Percentiles rank a stretch among this genome's conserved stretches.
phyloP scores from a whole-genome alignment of 2,329 filamentous ascomycete species.

The Calonectria pseudoreteaudii region DNA sequence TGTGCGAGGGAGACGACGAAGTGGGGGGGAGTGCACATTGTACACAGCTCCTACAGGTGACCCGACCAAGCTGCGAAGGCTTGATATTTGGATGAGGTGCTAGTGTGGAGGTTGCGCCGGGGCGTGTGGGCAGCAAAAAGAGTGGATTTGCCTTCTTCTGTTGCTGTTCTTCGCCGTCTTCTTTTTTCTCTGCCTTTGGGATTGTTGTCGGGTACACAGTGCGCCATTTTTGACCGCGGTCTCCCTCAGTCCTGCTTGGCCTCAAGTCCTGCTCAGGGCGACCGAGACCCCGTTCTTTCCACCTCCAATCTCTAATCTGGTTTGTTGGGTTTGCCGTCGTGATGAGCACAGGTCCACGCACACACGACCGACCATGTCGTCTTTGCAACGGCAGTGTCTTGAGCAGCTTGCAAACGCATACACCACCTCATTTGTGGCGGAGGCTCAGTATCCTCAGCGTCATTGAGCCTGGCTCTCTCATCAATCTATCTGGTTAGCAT shows the following conservation, averaged over 20 bases:
- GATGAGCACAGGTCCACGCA: not conserved
- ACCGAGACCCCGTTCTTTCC: constrained; percentile 22
- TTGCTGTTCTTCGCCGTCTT: constrained; percentile 20
- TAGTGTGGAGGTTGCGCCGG: not conserved
- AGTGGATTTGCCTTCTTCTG: constrained; percentile 20
- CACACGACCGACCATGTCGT: not conserved
- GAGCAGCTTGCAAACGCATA: not conserved
- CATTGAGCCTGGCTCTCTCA: not conserved
- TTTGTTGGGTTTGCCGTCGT: not conserved
- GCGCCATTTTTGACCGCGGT: constrained; percentile 10
- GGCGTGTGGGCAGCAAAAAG: not conserved
- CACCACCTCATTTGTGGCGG: not conserved
- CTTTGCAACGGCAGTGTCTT: not conserved
- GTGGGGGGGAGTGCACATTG: constrained; percentile 12
- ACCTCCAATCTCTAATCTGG: not conserved
- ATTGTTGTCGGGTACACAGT: constrained; percentile 16
- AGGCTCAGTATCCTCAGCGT: not conserved
- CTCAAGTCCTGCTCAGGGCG: constrained; percentile 12
- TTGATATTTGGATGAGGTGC: not conserved
- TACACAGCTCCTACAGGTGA: constrained; percentile 11
- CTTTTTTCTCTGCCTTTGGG: constrained; percentile 7
- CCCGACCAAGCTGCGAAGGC: not conserved
- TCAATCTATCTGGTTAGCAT: not conserved
- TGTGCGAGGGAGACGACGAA: not conserved
- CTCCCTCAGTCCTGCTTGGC: not conserved